phyloP scores from a whole-genome alignment of 306 rosid genomes.

The Vigna reflexopilosa region DNA sequence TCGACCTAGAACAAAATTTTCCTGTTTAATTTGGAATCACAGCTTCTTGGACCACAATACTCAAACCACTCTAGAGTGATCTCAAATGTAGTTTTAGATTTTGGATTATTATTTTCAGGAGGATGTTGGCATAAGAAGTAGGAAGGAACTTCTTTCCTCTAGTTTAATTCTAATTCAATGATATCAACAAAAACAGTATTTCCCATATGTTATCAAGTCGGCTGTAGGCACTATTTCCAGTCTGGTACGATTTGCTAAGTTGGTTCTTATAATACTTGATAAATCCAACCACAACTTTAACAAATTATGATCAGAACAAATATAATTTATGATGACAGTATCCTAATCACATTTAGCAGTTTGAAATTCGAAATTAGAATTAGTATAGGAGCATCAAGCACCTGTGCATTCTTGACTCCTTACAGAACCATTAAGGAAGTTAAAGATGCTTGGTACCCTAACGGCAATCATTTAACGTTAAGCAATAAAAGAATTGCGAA shows the following conservation, averaged over 20 bases:
- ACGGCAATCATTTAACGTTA: neutral
- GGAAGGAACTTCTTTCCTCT: too few relatives aligned
- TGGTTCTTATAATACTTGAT: neutral
- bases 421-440: neutral
- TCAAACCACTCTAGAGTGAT: too few relatives aligned
- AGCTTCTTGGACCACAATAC: too few relatives aligned
- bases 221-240: too few relatives aligned
- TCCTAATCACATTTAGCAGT: neutral
- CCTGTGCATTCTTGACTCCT: conserved; percentile 4
- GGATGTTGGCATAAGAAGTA: too few relatives aligned
- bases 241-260: too few relatives aligned
- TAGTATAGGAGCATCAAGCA: neutral
- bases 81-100: too few relatives aligned
- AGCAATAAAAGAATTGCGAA: neutral
- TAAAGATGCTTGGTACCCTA: neutral
- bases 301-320: neutral
- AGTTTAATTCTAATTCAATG: neutral
- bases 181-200: neutral
- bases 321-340: neutral
- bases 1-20: too few relatives aligned
- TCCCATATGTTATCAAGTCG: neutral
- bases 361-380: neutral
- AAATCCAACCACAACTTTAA: neutral
- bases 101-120: too few relatives aligned
- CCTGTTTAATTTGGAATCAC: too few relatives aligned